Conservation (phyloP, 164 flowering plant species). For the Aristolochia californica region DNA sequence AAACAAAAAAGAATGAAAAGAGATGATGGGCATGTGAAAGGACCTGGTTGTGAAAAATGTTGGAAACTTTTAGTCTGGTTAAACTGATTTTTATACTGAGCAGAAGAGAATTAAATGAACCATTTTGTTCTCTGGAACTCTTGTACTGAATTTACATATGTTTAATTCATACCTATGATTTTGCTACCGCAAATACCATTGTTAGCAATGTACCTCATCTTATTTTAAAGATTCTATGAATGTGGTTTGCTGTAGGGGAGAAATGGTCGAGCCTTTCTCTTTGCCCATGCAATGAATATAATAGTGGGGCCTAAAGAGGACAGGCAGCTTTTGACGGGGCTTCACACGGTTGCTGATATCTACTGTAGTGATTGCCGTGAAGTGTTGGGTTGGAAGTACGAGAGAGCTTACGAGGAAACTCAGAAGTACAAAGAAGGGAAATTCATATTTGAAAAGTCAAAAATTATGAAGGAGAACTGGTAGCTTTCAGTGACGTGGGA, state of each 20-base stretch:
- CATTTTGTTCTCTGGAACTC: no score
- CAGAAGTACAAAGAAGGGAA: constrained; percentile 66
- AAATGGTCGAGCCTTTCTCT: constrained; percentile 44
- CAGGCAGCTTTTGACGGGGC: constrained; percentile 44
- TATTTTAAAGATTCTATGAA: no score
- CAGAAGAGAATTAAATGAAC: no score
- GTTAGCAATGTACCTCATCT: no score
- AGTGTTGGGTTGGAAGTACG: constrained; percentile 59
- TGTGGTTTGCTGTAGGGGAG: constrained; percentile 25
- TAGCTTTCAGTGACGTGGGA: constrained; percentile 6
- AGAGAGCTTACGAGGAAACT: constrained; percentile 39
- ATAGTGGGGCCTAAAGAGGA: constrained; percentile 41
- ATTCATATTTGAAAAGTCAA: constrained; percentile 44
- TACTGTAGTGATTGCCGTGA: constrained; percentile 37
- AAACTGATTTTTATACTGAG: no score
- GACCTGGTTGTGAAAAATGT: no score
- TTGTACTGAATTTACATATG: no score
- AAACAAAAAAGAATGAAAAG: no score
- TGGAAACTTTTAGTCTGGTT: no score
- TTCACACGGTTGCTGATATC: constrained; percentile 52
- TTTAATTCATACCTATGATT: no score
- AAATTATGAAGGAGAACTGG: constrained; percentile 45
- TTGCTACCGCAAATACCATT: no score
- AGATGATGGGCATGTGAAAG: no score
- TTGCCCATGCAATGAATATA: constrained; percentile 50